Percentiles rank a stretch among this genome's conserved stretches.
These are phyloP conservation scores for Monosporascus sp. DNA, from an alignment of 2,329 filamentous ascomycete genomes.

Conservation along the genomic window DNA sequence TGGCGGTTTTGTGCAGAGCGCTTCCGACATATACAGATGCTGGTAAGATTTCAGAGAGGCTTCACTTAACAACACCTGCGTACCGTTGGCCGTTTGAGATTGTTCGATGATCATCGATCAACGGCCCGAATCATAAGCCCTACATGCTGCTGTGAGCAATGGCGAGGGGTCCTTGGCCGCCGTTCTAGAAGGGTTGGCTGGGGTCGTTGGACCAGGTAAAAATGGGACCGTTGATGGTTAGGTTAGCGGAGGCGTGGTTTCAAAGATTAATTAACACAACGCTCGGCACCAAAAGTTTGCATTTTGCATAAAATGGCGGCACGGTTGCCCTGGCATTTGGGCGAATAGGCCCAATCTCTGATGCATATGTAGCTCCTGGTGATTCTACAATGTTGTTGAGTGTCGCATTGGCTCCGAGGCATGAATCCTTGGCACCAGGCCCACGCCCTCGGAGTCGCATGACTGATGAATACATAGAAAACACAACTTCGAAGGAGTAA, in stretches of 20 bases:
- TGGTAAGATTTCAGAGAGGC: neutral
- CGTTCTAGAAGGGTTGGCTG: neutral
- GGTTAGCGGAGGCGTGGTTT: neutral
- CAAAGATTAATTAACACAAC: neutral
- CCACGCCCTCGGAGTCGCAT: conserved; percentile 2
- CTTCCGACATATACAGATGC: neutral
- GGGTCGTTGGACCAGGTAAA: neutral
- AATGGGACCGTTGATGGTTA: neutral
- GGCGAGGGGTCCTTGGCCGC: conserved; percentile 7
- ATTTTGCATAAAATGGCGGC: conserved; percentile 8
- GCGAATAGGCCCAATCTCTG: conserved; percentile 14
- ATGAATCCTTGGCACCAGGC: conserved; percentile 12
- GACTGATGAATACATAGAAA: neutral
- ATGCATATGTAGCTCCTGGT: conserved; percentile 12
- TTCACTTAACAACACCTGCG: too few relatives aligned
- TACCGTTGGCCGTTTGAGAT: neutral
- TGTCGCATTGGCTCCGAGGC: conserved; percentile 6
- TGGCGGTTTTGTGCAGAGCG: too few relatives aligned
- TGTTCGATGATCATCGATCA: neutral
- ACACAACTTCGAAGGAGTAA: conserved; percentile 12
- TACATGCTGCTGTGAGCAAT: neutral
- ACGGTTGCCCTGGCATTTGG: conserved; percentile 5
- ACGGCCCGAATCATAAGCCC: neutral
- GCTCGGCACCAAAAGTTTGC: neutral
- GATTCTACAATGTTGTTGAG: neutral